These are phyloP conservation scores for Saururus chinensis DNA, from an alignment of 164 flowering plant species.

Conservation along the genomic window DNA sequence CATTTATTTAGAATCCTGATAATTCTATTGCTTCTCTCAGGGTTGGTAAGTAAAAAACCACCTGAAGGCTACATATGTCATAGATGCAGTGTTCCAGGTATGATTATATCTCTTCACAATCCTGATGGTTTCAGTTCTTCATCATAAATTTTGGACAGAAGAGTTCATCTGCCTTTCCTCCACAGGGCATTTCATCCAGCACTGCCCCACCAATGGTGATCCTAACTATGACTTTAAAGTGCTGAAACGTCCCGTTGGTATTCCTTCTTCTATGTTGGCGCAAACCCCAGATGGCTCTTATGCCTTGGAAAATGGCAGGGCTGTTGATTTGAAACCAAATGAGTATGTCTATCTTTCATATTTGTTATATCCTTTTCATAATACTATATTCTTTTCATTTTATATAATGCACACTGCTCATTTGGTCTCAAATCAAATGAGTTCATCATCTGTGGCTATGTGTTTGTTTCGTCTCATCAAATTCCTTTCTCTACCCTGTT, in stretches of 20 bases:
- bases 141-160: background rate
- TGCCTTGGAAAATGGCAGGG: slow-evolving; percentile 84
- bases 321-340: slow-evolving; percentile 80
- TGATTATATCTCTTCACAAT: background rate
- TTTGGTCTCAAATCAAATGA: too few relatives aligned
- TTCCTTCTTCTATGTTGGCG: slow-evolving; percentile 92
- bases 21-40: slow-evolving; percentile 6
- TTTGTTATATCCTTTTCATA: too few relatives aligned
- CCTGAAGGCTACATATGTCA: slow-evolving; percentile 87
- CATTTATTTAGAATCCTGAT: too few relatives aligned
- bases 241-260: slow-evolving; percentile 88
- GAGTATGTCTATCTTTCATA: slow-evolving; percentile 46
- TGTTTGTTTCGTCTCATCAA: too few relatives aligned
- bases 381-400: too few relatives aligned
- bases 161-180: background rate
- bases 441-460: too few relatives aligned
- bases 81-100: slow-evolving; percentile 94
- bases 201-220: slow-evolving; percentile 98
- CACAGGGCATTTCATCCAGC: slow-evolving; percentile 93
- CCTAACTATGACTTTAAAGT: slow-evolving; percentile 75
- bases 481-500: too few relatives aligned
- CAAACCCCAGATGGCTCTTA: slow-evolving; percentile 88
- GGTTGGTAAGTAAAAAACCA: slow-evolving; percentile 73
- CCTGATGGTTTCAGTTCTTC: background rate
- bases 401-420: too few relatives aligned